phyloP scores from a whole-genome alignment of 345 rosid species.

The Salix dunnii region DNA sequence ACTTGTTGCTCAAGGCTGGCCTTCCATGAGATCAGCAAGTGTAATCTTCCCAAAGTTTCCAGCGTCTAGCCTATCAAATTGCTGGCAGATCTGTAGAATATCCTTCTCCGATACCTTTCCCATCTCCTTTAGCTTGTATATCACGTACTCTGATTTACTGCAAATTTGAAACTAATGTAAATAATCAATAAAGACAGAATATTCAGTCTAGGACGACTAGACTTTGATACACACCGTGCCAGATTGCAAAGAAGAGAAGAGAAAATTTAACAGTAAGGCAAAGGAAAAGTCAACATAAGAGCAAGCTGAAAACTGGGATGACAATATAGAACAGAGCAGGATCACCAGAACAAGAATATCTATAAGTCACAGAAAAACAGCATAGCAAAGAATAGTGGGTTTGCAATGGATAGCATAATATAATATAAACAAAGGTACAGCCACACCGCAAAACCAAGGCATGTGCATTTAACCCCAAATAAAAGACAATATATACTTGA shows the following conservation, averaged over 20 bases:
- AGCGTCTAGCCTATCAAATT: constrained; percentile 63
- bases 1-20: constrained; percentile 10
- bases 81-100: constrained; percentile 44
- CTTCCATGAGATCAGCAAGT: constrained; percentile 64
- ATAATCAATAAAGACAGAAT: background rate
- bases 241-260: background rate
- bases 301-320: background rate
- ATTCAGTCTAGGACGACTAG: background rate
- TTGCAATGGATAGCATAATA: background rate
- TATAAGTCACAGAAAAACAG: no score
- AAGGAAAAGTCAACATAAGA: background rate
- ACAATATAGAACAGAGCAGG: background rate
- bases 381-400: background rate
- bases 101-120: constrained; percentile 64
- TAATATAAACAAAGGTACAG: background rate
- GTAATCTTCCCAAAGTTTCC: constrained; percentile 75
- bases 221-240: background rate
- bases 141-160: constrained; percentile 70
- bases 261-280: background rate
- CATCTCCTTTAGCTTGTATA: constrained; percentile 84
- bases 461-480: background rate
- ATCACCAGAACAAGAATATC: background rate
- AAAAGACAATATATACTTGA: background rate
- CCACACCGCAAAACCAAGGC: background rate
- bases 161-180: constrained; percentile 3